Base-by-base conservation (phyloP, 441 rosid species). In the Gossypium laxum region DNA sequence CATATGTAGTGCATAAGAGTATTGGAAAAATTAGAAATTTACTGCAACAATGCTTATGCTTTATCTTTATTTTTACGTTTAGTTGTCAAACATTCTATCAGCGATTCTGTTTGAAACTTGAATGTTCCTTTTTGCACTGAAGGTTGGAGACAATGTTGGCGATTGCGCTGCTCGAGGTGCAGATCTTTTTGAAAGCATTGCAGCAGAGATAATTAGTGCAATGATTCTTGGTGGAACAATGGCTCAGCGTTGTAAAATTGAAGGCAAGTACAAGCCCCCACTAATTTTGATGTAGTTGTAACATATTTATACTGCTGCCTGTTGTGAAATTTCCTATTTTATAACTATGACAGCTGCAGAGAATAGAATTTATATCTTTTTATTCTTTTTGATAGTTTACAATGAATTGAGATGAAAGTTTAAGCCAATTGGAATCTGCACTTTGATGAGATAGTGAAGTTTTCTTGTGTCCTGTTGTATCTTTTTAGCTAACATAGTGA, bases 151-250 rank as follows among this genome's bases (percentile, higher is more conserved):
- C 78, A 94, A 94, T 82, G 99, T 94, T 68, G 99, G 98, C 64
- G 99, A 94, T 81, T 94, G 98, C 85, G 99, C 99, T 81, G 98
- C 98, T 67, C 84, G 98, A 72, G 99, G 99, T 75, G 99, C 99
- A 77, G 96, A 94, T 85, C 96, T 94, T 75, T 94, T 94, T 79
- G 99, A 94, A 87, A 94, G 99, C 79, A 94, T 94, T 72, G 99
- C 98, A 18, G 99, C 98, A 76, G 99, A 94, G 88, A 94, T 92
- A 69, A 89, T 94, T 69, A 94, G 98, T 80, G 97, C 99, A 66
- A 94, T 94, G 99, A 94, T 94, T 80, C 89, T 94, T 61, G 98
- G 98, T 51, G 99, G 96, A 84, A 87, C 99, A 76, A 92, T 92
- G 99, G 97, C 97, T 47, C 82, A 86, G 71, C 90, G 86, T 55